phyloP scores from a whole-genome alignment of 169 alveolate species.

The Amoebophrya sp. region DNA sequence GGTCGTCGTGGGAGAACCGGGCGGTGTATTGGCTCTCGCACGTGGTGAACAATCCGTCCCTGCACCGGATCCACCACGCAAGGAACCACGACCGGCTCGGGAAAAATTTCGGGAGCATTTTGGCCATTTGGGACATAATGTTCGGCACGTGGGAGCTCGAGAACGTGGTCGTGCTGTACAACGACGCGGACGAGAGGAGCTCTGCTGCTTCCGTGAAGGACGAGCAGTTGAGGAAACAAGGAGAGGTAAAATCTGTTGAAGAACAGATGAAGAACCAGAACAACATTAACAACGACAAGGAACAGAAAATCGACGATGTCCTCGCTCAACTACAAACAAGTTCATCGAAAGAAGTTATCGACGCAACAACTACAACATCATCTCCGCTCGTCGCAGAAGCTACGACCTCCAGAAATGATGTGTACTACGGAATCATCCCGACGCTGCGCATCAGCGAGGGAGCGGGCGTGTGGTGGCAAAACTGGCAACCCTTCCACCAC shows the following conservation, averaged over 20 bases:
- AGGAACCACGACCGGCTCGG: not conserved
- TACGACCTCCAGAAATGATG: not conserved
- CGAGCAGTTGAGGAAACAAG: not conserved
- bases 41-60: not conserved
- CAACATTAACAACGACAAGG: not conserved
- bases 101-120: not conserved
- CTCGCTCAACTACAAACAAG: too few species aligned
- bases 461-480: not conserved
- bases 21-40: not conserved
- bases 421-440: not conserved
- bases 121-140: not conserved
- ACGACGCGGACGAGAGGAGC: not conserved
- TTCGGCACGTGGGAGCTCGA: slow-evolving; percentile 9
- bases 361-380: too few species aligned
- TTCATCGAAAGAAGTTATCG: not conserved
- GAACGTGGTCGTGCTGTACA: not conserved
- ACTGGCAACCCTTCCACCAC: not conserved
- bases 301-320: not conserved
- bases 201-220: not conserved
- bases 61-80: slow-evolving; percentile 10
- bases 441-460: not conserved
- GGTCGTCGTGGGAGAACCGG: not conserved
- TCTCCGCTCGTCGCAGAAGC: too few species aligned
- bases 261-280: not conserved
- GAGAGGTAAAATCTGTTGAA: too few species aligned